Conservation (phyloP, 2,329 filamentous ascomycete species). For the Fusarium verticillioides region DNA sequence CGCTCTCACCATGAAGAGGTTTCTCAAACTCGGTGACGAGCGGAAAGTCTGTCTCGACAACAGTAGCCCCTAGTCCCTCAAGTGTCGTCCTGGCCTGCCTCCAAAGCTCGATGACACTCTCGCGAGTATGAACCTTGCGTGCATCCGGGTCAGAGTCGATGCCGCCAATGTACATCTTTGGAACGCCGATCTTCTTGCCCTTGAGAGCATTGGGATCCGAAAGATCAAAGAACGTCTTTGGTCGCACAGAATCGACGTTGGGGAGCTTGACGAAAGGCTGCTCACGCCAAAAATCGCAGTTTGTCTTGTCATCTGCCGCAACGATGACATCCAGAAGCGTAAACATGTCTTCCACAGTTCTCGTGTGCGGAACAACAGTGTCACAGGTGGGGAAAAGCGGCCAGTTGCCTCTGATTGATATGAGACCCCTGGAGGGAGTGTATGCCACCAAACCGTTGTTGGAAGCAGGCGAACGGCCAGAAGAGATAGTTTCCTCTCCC, state of each 20-base stretch:
- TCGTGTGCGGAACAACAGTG: constrained; percentile 19
- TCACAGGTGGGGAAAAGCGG: constrained; percentile 20
- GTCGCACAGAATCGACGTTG: background rate
- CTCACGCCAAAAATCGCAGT: constrained; percentile 25
- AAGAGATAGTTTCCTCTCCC: background rate
- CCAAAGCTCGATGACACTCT: background rate
- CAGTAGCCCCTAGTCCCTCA: background rate
- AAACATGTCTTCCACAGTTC: constrained; percentile 21
- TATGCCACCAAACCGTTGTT: constrained; percentile 28
- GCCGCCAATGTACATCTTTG: constrained; percentile 20
- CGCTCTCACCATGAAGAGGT: background rate
- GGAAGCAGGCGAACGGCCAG: constrained; percentile 8
- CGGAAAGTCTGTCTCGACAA: background rate
- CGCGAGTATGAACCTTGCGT: background rate
- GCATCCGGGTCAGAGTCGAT: background rate
- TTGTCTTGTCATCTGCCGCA: background rate
- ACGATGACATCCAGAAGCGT: constrained; percentile 17
- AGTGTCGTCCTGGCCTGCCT: background rate
- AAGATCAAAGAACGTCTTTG: background rate
- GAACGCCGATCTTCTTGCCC: constrained; percentile 16
- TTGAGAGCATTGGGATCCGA: background rate
- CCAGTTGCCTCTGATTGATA: constrained; percentile 30
- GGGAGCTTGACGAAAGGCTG: constrained; percentile 16
- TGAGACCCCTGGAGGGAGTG: constrained; percentile 19
- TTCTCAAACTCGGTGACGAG: background rate